Evolutionary conservation across 2,329 filamentous ascomycete genomes (phyloP).

Genomic region (Fusarium sterilihyphosum): DNA sequence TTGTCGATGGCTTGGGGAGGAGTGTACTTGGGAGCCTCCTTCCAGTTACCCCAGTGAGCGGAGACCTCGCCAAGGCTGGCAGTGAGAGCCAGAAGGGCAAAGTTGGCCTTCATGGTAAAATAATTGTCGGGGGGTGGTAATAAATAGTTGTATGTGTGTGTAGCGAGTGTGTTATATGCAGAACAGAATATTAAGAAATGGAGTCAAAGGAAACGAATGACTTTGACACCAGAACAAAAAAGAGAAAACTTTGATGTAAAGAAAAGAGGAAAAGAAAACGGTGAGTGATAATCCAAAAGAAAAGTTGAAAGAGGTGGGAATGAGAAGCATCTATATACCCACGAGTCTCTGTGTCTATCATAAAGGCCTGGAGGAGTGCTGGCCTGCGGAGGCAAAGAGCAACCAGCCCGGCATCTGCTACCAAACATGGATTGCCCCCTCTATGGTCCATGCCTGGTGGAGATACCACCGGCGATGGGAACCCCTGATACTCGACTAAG

Average conservation of each 20-base stretch:
- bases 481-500: constrained; percentile 22
- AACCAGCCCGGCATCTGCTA: constrained; percentile 36
- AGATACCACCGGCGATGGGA: constrained; percentile 26
- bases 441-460: constrained; percentile 34
- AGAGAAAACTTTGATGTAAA: constrained; percentile 36
- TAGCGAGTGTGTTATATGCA: constrained; percentile 36
- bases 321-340: constrained; percentile 45
- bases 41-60: constrained; percentile 48
- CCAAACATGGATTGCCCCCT: constrained; percentile 27
- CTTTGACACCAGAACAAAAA: constrained; percentile 54
- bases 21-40: constrained; percentile 61
- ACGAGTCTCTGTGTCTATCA: constrained; percentile 9
- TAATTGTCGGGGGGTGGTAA: constrained; percentile 17
- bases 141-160: constrained; percentile 34
- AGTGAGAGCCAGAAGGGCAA: constrained; percentile 61
- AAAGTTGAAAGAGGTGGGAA: constrained; percentile 33
- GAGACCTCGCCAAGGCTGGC: constrained; percentile 61
- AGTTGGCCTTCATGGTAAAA: constrained; percentile 62
- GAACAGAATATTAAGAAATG: constrained; percentile 43
- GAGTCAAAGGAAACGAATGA: constrained; percentile 66
- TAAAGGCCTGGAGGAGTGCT: constrained; percentile 1
- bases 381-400: constrained; percentile 28
- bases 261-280: constrained; percentile 43
- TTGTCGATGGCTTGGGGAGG: constrained; percentile 80
- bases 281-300: constrained; percentile 39